Percentiles rank a stretch among this genome's conserved stretches.
These are phyloP conservation scores for Obelidium mucronatum DNA, from an alignment of 192 early-diverging fungal genomes.

Conservation along the genomic window DNA sequence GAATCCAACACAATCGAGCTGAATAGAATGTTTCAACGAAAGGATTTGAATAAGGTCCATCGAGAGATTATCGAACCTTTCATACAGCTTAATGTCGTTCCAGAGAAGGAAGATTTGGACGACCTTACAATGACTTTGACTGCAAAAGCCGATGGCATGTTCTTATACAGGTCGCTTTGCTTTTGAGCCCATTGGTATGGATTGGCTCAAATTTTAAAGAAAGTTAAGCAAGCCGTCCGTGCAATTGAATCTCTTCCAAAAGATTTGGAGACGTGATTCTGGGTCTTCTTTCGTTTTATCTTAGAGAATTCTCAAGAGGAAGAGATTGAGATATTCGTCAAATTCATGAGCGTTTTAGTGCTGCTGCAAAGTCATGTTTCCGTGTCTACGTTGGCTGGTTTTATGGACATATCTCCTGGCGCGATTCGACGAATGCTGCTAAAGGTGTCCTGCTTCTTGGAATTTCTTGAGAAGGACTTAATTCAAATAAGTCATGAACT, in stretches of 20 bases:
- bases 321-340: background rate
- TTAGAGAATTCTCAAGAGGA: background rate
- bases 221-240: too few species aligned
- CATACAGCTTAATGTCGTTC: too few species aligned
- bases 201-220: background rate
- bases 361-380: conserved; percentile 10
- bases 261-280: background rate
- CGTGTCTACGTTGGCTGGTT: conserved; percentile 1
- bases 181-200: conserved; percentile 12
- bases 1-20: conserved; percentile 24
- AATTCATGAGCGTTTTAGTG: conserved; percentile 8
- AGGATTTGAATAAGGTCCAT: conserved; percentile 15
- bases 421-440: conserved; percentile 2
- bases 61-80: background rate
- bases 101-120: conserved; percentile 11
- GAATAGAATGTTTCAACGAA: conserved; percentile 11
- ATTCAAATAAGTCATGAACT: conserved; percentile 14
- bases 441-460: background rate
- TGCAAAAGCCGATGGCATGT: background rate
- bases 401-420: background rate
- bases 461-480: background rate
- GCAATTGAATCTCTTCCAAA: conserved; percentile 26
- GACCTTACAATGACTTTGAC: conserved; percentile 3
- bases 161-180: conserved; percentile 26
- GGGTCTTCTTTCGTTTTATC: conserved; percentile 10